These are phyloP conservation scores for Anthoceros angustus DNA, from an alignment of 225 moss, liverwort and hornwort species.

Conservation along the genomic window DNA sequence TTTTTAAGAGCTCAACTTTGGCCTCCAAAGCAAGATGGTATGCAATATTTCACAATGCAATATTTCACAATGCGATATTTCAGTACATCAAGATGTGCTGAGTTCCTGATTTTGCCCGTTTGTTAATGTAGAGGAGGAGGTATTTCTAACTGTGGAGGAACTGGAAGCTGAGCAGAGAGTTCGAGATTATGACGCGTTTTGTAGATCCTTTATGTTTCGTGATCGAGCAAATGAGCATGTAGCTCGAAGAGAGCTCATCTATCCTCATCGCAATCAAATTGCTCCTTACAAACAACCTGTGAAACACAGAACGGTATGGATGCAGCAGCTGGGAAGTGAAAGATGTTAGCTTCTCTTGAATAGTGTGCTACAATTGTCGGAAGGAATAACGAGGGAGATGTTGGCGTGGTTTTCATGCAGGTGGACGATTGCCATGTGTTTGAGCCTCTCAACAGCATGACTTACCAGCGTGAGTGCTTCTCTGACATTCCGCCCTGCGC, in stretches of 20 bases:
- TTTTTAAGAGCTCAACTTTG: background rate
- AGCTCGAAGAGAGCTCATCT: background rate
- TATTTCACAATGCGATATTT: background rate
- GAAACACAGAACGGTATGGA: background rate
- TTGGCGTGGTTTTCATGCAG: background rate
- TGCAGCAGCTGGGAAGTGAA: background rate
- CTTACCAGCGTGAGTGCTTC: background rate
- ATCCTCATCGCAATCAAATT: background rate
- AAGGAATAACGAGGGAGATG: background rate
- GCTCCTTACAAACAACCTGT: background rate
- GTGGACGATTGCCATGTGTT: background rate
- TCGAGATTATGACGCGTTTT: background rate
- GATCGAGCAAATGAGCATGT: background rate
- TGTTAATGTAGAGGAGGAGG: background rate
- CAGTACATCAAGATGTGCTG: background rate
- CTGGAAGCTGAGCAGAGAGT: background rate
- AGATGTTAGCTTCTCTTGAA: background rate
- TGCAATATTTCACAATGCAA: background rate
- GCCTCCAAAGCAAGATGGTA: slow-evolving; percentile 5
- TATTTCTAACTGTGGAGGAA: background rate
- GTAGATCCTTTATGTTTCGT: background rate
- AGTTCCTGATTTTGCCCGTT: background rate
- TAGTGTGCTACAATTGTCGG: background rate
- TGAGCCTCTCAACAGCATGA: background rate
- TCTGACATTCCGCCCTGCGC: background rate